Evolutionary conservation across 1,284 basidiomycete genomes (phyloP).

Genomic region (Pseudozyma hubeiensis): DNA sequence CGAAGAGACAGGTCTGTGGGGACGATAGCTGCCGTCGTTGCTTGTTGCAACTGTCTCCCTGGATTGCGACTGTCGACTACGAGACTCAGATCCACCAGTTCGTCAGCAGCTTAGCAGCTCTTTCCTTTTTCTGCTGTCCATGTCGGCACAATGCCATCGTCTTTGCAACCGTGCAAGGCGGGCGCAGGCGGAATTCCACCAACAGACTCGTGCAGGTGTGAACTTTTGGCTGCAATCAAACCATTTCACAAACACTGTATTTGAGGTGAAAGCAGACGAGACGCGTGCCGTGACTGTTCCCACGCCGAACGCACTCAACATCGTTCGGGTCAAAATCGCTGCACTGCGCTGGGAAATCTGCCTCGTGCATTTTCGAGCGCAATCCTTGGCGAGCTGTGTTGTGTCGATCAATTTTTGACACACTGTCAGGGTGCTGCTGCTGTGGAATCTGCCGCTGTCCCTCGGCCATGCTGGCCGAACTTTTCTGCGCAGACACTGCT

Average conservation of each 20-base stretch:
- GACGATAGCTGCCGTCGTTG: too few species aligned
- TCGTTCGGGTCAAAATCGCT: too few species aligned
- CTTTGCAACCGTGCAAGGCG: neutral
- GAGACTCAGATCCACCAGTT: too few species aligned
- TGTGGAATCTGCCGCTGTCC: neutral
- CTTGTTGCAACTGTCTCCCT: too few species aligned
- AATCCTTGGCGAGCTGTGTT: slow-evolving; percentile 6
- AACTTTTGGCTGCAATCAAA: neutral
- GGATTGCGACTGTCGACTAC: too few species aligned
- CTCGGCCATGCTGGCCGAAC: slow-evolving; percentile 13
- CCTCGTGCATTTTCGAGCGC: neutral
- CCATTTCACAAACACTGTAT: too few species aligned
- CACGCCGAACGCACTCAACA: neutral
- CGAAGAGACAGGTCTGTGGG: too few species aligned
- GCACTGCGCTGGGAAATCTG: neutral
- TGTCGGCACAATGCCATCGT: neutral
- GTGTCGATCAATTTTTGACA: slow-evolving; percentile 5
- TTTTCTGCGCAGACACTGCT: neutral
- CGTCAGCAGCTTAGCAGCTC: too few species aligned
- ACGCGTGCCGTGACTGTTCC: slow-evolving; percentile 1
- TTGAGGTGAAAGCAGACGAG: neutral
- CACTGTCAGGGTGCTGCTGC: slow-evolving; percentile 1
- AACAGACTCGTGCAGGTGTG: neutral
- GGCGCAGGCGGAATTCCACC: neutral
- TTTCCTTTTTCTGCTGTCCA: neutral